Evolutionary conservation across 2,329 filamentous ascomycete genomes (phyloP), one percentile per base, ranked within the genome.

Genomic region (Xylaria hypoxylon): DNA sequence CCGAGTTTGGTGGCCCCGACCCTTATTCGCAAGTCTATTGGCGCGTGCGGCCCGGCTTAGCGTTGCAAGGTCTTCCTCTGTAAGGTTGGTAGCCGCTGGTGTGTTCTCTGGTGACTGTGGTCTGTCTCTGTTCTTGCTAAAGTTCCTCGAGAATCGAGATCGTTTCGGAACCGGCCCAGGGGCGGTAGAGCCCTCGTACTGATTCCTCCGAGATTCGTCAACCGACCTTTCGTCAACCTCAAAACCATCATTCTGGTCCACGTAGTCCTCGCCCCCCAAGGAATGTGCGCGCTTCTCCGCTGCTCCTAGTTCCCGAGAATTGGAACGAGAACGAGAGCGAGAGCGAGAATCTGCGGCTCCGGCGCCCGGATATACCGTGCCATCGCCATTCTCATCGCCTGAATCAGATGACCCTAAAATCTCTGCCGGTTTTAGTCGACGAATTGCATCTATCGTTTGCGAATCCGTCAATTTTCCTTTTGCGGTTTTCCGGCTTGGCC

Each of bases 1-100:
- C 55, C 78, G 77, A 47, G 66, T 62, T 71, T 81, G 80, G 11
- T 62, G 68, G 8, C 65, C 67, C 40, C 56, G 72, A 2, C 28
- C 24, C 31, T 53, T 64, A 31, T 47, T 68, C 15, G 59, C 53
- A 8, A 68, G 71, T 55, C 68, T 67, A 52, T 65, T 71, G 22
- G 60, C 62, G 19, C 61, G 68, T 24, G 70, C 73, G 7, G 47
- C 62, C 56, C 73, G 70, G 44, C 69, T 74, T 3, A 75, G 64
- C 17, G 47, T 57, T 15, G 56, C 40, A 48, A 74, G 58, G 38
- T 75, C 70, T 40, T 51, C 40, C 19, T 62, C 59, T 48, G 60
- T 64, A 8, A 72, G 11, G 19, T 65, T 64, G 38, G 28, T 53
- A 24, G 62, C 55, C 7, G 65, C 62, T 22, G 44, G 56, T 19